Percentiles rank a stretch among this genome's conserved stretches.
These are phyloP conservation scores for Jaapia argillacea DNA, from an alignment of 768 basidiomycete genomes.

Conservation along the genomic window DNA sequence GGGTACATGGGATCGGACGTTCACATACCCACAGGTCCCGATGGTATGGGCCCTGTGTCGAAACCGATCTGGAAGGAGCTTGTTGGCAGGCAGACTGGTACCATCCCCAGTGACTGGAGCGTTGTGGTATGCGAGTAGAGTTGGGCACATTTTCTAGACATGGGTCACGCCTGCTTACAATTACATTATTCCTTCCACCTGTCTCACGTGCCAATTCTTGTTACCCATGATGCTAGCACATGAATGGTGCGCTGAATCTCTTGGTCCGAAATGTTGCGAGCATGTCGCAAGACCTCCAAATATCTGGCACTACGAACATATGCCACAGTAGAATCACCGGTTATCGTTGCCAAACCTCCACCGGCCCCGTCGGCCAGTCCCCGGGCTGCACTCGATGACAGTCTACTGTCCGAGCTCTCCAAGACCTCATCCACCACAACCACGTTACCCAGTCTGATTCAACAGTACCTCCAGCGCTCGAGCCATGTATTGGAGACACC, in stretches of 20 bases:
- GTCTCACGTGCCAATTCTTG: not conserved
- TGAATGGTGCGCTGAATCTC: too few species aligned
- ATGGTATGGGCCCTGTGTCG: constrained; percentile 69
- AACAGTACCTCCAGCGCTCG: constrained; percentile 31
- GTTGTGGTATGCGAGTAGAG: constrained; percentile 31
- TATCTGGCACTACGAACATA: too few species aligned
- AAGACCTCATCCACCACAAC: constrained; percentile 6
- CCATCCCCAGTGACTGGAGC: constrained; percentile 74
- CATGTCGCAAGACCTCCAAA: too few species aligned
- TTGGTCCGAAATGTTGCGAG: too few species aligned
- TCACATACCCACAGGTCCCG: constrained; percentile 43
- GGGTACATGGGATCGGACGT: constrained; percentile 50
- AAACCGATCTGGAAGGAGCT: constrained; percentile 38
- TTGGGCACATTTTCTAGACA: not conserved
- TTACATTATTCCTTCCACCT: not conserved
- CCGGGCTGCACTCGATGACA: constrained; percentile 11
- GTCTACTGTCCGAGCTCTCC: constrained; percentile 13
- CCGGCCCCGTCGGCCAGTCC: constrained; percentile 1
- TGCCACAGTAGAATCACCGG: constrained; percentile 15
- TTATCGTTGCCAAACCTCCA: constrained; percentile 14
- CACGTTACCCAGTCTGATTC: constrained; percentile 23
- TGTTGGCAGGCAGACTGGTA: constrained; percentile 63
- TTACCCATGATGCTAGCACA: constrained; percentile 2
- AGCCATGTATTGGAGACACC: constrained; percentile 31
- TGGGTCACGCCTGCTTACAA: too few species aligned